Base-by-base conservation (phyloP, 2,329 filamentous ascomycete species). In the Aspergillus fumigatiaffinis region DNA sequence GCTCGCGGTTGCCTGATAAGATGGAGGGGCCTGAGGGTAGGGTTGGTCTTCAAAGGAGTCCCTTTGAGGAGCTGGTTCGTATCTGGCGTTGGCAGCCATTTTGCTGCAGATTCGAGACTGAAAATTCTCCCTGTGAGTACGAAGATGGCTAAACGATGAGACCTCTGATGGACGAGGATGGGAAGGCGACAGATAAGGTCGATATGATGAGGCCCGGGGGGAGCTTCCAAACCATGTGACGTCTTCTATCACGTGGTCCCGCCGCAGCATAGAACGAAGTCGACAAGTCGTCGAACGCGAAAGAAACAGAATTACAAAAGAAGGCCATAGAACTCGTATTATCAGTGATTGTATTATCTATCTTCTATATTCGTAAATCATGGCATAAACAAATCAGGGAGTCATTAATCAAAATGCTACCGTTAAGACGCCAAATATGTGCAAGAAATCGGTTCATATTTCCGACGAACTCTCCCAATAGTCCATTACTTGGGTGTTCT, bases 71-170 rank as follows among this genome's bases (percentile, higher is more conserved):
- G 91, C 91, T 52, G 87, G 84, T 64, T 89, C 83, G 75, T 97
- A 97, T 77, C 93, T 94, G 52, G 91, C 82, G 66, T 85, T 91
- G 60, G 86, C 81, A 51, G 88, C 83, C 90, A 93, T 93, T 9
- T 25, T 55, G 50, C 46, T 54, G 41, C 44, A 14, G 5, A 2
- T 6, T 17, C 2, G 8, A 26, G 14, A 2, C 23, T 47, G 5
- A 25, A 23, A 4, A 14, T 1, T 10, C 44, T 47, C 21, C 7
- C 21, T 23, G 1, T 4, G 23, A 47, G 44, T 3, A 47, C 4
- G 8, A 47, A 23, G 3, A 14, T 25, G 8, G 23, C 1, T 7
- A 23, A 26, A 25, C 44, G 23, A 47, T 47, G 44, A 47, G 14
- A n/a, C 10, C 21, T 21, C 21, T 12, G 12, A 17, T 47, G 44